A percentile compares a stretch with the other conserved stretches of the same genome.
phyloP scores from a whole-genome alignment of 441 rosid genomes.

The Eugenia klotzschiana region DNA sequence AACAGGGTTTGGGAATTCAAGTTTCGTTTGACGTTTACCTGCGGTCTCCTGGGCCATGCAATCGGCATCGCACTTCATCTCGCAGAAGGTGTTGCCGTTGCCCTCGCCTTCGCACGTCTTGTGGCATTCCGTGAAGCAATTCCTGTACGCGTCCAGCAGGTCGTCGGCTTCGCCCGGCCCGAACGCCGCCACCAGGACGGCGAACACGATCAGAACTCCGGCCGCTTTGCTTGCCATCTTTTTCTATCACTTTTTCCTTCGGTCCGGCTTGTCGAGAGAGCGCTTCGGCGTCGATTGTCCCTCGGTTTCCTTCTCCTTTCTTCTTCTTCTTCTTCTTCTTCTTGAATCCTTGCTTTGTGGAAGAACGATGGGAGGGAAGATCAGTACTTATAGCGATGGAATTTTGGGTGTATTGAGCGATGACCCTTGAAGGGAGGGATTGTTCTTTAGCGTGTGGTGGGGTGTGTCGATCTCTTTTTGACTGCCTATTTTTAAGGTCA shows the following conservation, averaged over 20 bases:
- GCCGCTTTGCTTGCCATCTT: conserved; percentile 15
- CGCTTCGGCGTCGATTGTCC: not conserved
- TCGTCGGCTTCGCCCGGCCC: not conserved
- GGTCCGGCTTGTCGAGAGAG: not conserved
- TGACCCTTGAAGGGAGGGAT: not conserved
- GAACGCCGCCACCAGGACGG: conserved; percentile 6
- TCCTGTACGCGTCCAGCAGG: not conserved
- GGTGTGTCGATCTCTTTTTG: not conserved
- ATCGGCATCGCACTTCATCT: conserved; percentile 28
- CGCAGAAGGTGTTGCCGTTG: conserved; percentile 12
- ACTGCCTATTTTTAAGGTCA: not conserved
- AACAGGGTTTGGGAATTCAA: not conserved
- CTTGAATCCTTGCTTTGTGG: not conserved
- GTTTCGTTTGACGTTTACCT: not conserved
- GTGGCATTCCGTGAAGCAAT: conserved; percentile 14
- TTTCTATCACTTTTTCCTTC: not conserved
- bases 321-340: not conserved
- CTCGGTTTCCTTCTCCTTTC: too few relatives aligned
- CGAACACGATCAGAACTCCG: conserved; percentile 6
- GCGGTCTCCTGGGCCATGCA: conserved; percentile 16
- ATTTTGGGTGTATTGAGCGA: not conserved
- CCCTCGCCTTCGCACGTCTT: conserved; percentile 5
- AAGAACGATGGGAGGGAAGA: not conserved
- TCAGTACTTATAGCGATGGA: not conserved
- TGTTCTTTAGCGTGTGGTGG: not conserved